Evolutionary conservation across 2,329 filamentous ascomycete species (phyloP).

Genomic region (Pyrenochaeta sp.): DNA sequence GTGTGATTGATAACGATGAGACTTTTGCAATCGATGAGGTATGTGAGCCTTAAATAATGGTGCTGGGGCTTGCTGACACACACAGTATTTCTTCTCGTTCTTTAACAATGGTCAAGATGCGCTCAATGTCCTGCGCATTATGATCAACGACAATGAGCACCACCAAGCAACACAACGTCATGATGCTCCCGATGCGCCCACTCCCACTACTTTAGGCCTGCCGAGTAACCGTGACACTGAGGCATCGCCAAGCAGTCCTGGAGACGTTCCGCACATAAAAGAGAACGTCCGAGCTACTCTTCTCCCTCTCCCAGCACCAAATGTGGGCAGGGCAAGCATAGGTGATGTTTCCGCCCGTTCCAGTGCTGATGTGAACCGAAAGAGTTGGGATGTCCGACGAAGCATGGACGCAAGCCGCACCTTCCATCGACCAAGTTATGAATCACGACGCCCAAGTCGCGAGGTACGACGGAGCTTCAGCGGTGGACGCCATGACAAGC

Average conservation of each 20-base stretch:
- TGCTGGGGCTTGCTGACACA: constrained; percentile 11
- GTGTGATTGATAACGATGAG: constrained; percentile 91
- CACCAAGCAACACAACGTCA: constrained; percentile 28
- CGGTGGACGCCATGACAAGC: constrained; percentile 61
- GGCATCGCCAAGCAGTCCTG: constrained; percentile 26
- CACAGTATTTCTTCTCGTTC: constrained; percentile 93
- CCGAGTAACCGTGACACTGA: constrained; percentile 17
- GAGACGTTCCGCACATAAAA: constrained; percentile 38
- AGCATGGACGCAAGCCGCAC: constrained; percentile 61
- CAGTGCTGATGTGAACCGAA: constrained; percentile 45
- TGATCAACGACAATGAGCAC: constrained; percentile 71
- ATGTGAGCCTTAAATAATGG: constrained; percentile 14
- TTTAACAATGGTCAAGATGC: constrained; percentile 87
- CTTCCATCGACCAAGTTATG: constrained; percentile 52
- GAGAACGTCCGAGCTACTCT: constrained; percentile 56
- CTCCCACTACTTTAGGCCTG: constrained; percentile 17
- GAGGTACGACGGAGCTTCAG: constrained; percentile 69
- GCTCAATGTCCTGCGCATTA: constrained; percentile 75
- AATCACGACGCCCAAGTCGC: constrained; percentile 40
- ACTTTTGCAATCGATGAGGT: constrained; percentile 96
- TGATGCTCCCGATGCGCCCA: constrained; percentile 18
- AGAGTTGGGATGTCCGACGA: constrained; percentile 52
- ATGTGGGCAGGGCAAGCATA: constrained; percentile 45
- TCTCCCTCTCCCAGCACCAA: constrained; percentile 49
- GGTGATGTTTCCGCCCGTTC: constrained; percentile 56